Conservation (phyloP, 306 rosid species). For the Psophocarpus tetragonolobus region DNA sequence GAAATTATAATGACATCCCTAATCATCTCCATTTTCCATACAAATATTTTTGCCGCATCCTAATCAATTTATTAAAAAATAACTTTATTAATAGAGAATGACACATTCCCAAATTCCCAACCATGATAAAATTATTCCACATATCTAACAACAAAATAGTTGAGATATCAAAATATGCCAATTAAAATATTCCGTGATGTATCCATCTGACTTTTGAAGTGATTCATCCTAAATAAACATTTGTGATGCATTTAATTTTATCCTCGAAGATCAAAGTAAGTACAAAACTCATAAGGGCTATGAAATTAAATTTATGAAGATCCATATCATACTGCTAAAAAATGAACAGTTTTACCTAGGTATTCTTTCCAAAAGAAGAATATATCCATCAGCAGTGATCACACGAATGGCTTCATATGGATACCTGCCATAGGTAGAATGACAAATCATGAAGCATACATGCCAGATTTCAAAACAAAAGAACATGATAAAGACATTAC, state of each 20-base stretch:
- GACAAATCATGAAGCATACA: slow-evolving; percentile 25
- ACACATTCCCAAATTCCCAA: neutral
- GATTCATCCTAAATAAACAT: slow-evolving; percentile 6
- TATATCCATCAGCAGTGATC: slow-evolving; percentile 85
- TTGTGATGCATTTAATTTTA: neutral
- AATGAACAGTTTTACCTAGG: slow-evolving; percentile 63
- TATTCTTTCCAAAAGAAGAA: slow-evolving; percentile 90
- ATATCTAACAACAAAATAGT: slow-evolving; percentile 9
- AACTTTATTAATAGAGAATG: neutral
- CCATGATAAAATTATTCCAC: neutral
- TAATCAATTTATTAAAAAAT: neutral
- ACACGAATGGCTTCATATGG: slow-evolving; percentile 93
- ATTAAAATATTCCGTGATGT: neutral
- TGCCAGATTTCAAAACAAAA: neutral
- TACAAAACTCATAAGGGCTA: slow-evolving; percentile 19
- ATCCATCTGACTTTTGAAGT: neutral
- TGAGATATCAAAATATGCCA: slow-evolving; percentile 15
- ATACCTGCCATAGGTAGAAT: slow-evolving; percentile 51
- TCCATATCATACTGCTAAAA: neutral
- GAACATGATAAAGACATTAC: slow-evolving; percentile 41
- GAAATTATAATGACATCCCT: slow-evolving; percentile 23
- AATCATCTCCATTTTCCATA: neutral
- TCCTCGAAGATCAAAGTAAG: slow-evolving; percentile 12
- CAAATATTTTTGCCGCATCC: neutral
- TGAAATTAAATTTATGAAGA: slow-evolving; percentile 6